These are phyloP conservation scores for Alternaria triticina DNA, from an alignment of 2,329 filamentous ascomycete species.

Conservation along the genomic window DNA sequence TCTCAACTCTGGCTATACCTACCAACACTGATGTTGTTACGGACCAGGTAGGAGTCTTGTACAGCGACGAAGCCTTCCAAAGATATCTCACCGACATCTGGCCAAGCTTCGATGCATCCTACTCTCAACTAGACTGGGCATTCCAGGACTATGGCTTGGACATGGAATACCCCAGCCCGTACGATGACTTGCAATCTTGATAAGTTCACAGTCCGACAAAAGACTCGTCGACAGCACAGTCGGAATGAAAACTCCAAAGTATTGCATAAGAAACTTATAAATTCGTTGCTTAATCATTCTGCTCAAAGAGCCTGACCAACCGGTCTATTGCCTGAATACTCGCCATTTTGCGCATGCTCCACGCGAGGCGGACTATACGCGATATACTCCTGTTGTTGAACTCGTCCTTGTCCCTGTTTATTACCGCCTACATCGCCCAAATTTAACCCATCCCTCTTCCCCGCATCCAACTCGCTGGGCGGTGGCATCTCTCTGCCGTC, in stretches of 20 bases:
- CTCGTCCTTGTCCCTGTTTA: background rate
- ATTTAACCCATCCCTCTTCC: background rate
- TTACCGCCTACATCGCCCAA: background rate
- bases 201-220: background rate
- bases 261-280: background rate
- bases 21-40: background rate
- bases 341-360: background rate
- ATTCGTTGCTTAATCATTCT: background rate
- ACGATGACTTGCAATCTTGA: background rate
- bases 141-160: slow-evolving; percentile 4
- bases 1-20: background rate
- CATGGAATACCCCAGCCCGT: background rate
- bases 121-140: slow-evolving; percentile 4
- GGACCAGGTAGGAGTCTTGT: background rate
- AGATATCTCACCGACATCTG: slow-evolving; percentile 4
- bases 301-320: background rate
- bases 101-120: slow-evolving; percentile 4
- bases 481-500: slow-evolving; percentile 8
- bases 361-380: background rate
- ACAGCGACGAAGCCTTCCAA: background rate
- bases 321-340: background rate
- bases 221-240: background rate
- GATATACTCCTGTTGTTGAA: background rate
- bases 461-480: slow-evolving; percentile 11
- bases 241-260: background rate